Evolutionary conservation across 345 rosid genomes (phyloP).

Genomic region (Turritis glabra): DNA sequence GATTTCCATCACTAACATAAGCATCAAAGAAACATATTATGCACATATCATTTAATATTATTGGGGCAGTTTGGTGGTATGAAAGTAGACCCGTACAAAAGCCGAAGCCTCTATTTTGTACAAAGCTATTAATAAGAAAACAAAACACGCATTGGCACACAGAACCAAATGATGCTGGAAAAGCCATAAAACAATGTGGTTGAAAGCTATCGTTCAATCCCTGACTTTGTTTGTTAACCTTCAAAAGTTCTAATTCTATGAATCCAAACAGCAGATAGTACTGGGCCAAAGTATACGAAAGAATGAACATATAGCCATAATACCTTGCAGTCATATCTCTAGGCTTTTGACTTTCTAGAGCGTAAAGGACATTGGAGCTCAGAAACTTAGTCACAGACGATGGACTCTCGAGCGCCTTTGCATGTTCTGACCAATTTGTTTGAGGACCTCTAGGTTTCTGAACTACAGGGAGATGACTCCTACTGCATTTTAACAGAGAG

Average conservation of each 20-base stretch:
- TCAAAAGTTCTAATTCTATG: constrained; percentile 1
- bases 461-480: constrained; percentile 43
- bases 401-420: constrained; percentile 43
- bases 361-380: constrained; percentile 65
- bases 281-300: background rate
- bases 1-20: background rate
- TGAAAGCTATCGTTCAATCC: background rate
- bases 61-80: background rate
- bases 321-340: constrained; percentile 57
- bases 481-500: constrained; percentile 39
- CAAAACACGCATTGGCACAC: constrained; percentile 8
- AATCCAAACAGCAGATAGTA: constrained; percentile 13
- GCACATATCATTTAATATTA: background rate
- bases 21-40: background rate
- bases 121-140: background rate
- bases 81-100: background rate
- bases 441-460: constrained; percentile 51
- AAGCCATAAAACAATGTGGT: background rate
- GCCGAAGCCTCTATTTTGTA: background rate
- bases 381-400: constrained; percentile 47
- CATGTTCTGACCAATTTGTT: constrained; percentile 78
- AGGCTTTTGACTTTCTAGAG: constrained; percentile 71
- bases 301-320: background rate
- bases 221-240: background rate
- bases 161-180: background rate